phyloP scores from a whole-genome alignment of 257 asterid species.

The Ilex asprella region DNA sequence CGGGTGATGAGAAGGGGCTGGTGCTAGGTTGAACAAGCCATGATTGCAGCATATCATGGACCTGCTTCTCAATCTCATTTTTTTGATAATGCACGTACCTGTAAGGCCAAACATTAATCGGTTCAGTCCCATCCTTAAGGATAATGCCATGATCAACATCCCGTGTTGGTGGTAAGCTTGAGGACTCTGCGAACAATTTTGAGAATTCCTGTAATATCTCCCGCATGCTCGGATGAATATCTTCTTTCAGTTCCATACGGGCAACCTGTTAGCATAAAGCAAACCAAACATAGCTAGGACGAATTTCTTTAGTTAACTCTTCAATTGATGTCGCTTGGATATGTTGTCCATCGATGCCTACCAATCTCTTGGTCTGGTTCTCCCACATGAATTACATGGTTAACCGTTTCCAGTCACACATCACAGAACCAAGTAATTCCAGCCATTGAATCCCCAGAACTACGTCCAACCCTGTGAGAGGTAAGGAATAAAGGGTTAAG shows the following conservation, averaged over 20 bases:
- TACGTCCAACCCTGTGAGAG: neutral
- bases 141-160: neutral
- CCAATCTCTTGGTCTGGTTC: neutral
- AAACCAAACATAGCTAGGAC: neutral
- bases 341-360: neutral
- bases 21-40: neutral
- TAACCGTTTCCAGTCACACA: neutral
- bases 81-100: neutral
- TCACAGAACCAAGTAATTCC: neutral
- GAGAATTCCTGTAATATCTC: neutral
- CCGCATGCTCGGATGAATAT: too few relatives aligned
- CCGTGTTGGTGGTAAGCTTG: neutral
- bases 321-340: neutral
- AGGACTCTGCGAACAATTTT: neutral
- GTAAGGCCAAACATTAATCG: constrained; percentile 1
- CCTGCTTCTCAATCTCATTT: constrained; percentile 1
- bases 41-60: neutral
- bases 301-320: neutral
- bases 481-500: neutral
- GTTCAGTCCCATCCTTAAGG: neutral
- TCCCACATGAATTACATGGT: neutral
- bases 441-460: neutral
- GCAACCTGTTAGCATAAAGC: neutral
- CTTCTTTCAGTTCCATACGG: neutral
- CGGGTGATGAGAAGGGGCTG: constrained; percentile 7